Conservation (phyloP, 805 yeast species). For the Ogataea trehalophila region DNA sequence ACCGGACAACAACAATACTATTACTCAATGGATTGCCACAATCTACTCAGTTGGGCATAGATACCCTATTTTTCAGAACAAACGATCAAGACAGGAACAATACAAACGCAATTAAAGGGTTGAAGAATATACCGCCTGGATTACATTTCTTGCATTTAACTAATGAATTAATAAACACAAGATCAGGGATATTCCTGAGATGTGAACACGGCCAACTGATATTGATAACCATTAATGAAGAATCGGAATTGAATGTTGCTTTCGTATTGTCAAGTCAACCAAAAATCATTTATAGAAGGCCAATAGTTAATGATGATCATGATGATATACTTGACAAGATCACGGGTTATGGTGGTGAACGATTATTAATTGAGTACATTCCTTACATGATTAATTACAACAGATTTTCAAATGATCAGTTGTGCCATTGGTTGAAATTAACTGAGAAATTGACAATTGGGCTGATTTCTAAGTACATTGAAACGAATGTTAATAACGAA, state of each 20-base stretch:
- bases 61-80: conserved; percentile 17
- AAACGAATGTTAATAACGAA: conserved; percentile 5
- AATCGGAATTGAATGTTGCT: conserved; percentile 13
- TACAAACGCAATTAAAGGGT: conserved; percentile 33
- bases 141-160: conserved; percentile 53
- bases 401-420: conserved; percentile 1
- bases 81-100: not conserved
- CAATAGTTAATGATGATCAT: not conserved
- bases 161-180: conserved; percentile 30
- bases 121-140: conserved; percentile 48
- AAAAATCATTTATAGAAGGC: conserved; percentile 4
- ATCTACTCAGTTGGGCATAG: conserved; percentile 19
- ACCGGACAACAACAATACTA: not conserved
- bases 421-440: conserved; percentile 13
- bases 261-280: not conserved
- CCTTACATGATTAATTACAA: not conserved
- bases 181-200: conserved; percentile 36
- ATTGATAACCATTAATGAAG: conserved; percentile 24
- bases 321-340: not conserved
- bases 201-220: conserved; percentile 21
- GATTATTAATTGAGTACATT: not conserved
- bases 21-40: conserved; percentile 9
- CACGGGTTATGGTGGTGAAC: not conserved
- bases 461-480: not conserved
- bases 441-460: not conserved